Percentiles rank a stretch among this genome's conserved stretches.
Conservation (phyloP, 2,329 filamentous ascomycete species). For the Apiospora marii region DNA sequence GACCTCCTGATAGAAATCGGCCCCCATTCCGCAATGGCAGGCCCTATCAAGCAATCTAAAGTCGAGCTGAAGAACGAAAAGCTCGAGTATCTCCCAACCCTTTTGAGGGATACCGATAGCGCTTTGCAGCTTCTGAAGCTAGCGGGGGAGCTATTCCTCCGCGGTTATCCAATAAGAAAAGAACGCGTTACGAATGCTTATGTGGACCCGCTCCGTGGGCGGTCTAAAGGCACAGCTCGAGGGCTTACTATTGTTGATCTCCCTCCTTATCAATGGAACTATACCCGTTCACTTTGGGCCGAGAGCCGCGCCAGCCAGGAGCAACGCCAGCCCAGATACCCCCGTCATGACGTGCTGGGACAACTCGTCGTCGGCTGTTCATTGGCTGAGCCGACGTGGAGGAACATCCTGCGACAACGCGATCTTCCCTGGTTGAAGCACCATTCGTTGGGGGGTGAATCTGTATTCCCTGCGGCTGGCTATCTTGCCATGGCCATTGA, state of each 20-base stretch:
- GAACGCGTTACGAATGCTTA: too few species aligned
- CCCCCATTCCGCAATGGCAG: constrained; percentile 41
- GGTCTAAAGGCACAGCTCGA: constrained; percentile 8
- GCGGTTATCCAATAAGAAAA: too few species aligned
- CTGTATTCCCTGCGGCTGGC: constrained; percentile 47
- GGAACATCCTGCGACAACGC: constrained; percentile 41
- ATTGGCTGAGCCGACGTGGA: constrained; percentile 29
- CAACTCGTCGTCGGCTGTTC: constrained; percentile 19
- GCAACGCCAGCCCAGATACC: constrained; percentile 30
- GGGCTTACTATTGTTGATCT: constrained; percentile 36
- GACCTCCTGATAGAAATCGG: constrained; percentile 38
- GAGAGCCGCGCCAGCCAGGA: constrained; percentile 38
- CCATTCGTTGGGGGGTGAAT: constrained; percentile 41
- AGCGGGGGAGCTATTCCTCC: too few species aligned
- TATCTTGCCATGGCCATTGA: constrained; percentile 49
- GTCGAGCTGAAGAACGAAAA: constrained; percentile 29
- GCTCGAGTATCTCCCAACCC: constrained; percentile 30
- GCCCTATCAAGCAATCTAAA: constrained; percentile 45
- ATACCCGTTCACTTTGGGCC: constrained; percentile 33
- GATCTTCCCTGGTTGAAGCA: constrained; percentile 48
- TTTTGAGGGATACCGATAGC: too few species aligned
- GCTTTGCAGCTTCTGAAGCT: too few species aligned
- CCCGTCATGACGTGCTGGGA: constrained; percentile 40
- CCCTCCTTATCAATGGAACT: constrained; percentile 42
- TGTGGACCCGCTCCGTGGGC: too few species aligned